These are phyloP conservation scores for Lepidium aucheri DNA, from an alignment of 345 rosid species.

Conservation along the genomic window DNA sequence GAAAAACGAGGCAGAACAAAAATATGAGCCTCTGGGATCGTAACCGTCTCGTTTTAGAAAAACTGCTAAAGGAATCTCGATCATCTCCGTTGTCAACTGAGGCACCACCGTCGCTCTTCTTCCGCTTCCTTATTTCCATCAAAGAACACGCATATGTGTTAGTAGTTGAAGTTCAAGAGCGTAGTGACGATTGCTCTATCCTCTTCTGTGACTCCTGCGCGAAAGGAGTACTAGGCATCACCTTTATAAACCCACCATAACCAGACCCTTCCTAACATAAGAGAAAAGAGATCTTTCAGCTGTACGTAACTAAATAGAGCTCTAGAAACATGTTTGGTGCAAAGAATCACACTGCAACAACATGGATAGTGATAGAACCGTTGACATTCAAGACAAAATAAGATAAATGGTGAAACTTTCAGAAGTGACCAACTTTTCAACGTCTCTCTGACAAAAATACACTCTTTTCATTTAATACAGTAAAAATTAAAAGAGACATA, in stretches of 20 bases:
- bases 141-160: too few relatives aligned
- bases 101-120: constrained; percentile 7
- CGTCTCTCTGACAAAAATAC: not conserved
- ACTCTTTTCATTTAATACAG: too few relatives aligned
- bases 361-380: not conserved
- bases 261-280: constrained; percentile 73
- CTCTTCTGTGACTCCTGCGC: too few relatives aligned
- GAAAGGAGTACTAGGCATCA: constrained; percentile 89
- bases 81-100: not conserved
- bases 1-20: constrained; percentile 43
- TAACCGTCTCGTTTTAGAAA: not conserved
- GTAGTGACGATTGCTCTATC: too few relatives aligned
- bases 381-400: not conserved
- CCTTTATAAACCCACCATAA: constrained; percentile 63
- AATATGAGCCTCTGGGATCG: constrained; percentile 36
- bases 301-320: not conserved
- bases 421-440: not conserved
- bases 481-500: too few relatives aligned
- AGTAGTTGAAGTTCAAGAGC: too few relatives aligned
- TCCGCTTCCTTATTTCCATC: constrained; percentile 22
- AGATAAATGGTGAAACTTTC: not conserved
- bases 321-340: not conserved
- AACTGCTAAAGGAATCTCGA: not conserved
- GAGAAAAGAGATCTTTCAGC: not conserved
- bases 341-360: not conserved